A percentile compares a stretch with the other conserved stretches of the same genome.
These are phyloP conservation scores for Sclerotinia trifoliorum DNA, from an alignment of 2,329 filamentous ascomycete species.

Conservation along the genomic window DNA sequence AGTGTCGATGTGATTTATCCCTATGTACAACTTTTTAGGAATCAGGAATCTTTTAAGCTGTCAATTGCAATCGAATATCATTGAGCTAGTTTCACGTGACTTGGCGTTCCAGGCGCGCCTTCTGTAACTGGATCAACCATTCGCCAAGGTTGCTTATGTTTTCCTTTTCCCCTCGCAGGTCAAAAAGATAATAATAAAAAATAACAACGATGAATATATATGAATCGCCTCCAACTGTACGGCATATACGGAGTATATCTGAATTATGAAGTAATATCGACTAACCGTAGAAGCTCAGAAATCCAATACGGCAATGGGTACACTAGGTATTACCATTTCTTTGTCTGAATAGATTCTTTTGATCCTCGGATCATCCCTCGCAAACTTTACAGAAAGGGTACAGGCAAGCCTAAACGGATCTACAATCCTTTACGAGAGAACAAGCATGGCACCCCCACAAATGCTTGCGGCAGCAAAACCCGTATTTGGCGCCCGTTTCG, in stretches of 20 bases:
- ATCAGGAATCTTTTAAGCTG: too few species aligned
- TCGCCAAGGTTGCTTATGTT: slow-evolving; percentile 5
- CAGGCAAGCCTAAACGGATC: slow-evolving; percentile 13
- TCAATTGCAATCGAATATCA: neutral
- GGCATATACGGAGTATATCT: neutral
- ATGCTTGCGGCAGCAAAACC: slow-evolving; percentile 40
- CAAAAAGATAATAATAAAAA: neutral
- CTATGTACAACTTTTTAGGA: neutral
- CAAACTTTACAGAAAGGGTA: slow-evolving; percentile 3
- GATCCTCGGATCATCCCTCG: neutral
- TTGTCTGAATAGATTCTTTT: slow-evolving; percentile 3
- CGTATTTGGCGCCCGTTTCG: slow-evolving; percentile 50
- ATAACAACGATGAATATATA: neutral
- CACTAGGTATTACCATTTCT: neutral
- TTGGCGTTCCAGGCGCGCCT: slow-evolving; percentile 17
- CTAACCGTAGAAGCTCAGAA: neutral
- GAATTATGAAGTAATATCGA: neutral
- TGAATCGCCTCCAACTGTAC: neutral
- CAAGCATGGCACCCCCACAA: slow-evolving; percentile 30
- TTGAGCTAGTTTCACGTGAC: slow-evolving; percentile 15
- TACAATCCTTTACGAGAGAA: neutral
- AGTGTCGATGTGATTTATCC: neutral
- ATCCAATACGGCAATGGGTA: neutral
- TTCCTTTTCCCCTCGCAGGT: neutral
- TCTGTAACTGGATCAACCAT: slow-evolving; percentile 21